Evolutionary conservation across 495 filamentous ascomycete genomes (phyloP), one percentile per base, ranked within the genome.

Genomic region (Monascus purpureus): DNA sequence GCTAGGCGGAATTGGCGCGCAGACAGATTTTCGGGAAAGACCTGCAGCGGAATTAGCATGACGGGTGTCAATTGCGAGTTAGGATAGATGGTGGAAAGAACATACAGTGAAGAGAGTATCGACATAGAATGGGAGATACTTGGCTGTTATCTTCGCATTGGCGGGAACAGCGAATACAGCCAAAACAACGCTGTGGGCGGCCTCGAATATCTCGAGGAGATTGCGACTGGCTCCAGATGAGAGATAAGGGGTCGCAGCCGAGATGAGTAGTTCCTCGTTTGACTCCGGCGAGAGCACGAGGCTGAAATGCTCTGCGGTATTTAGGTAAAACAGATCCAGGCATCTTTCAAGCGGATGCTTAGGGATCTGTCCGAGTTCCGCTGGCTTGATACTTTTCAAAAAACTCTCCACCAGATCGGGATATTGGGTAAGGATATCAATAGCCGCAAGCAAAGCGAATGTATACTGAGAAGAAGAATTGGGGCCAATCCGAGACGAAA

Each of bases 1-100:
- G 88, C 90, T 11, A 96, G 68, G 23, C 88, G 75, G 59, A 97
- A 96, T 59, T 97, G 90, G 5, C 85, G 72, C 2, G 78, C 70
- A 1, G 84, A 88, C 11, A 97, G 73, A 39, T 81, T 80, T 4
- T 63, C 42, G 2, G 90, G 92, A 55, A 95, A 97, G 6, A 81
- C 69, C 49, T 69, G 24, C 17, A 26, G 4, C 1, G 16, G 5
- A 1, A 25, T 57, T 25, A 56, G 37, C 31, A 36, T n/a, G 3
- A 13, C 18, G n/a, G 6, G 15, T 8, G 26, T 24, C 14, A 36
- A 16, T 24, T 2, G 4, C n/a, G 14, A 29, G 12, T 2, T 31
- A 22, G 34, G 17, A 12, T 13, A 8, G 12, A n/a, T n/a, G n/a
- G 13, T 13, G 7, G 8, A 23, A 29, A 11, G 13, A 24, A 48